Evolutionary conservation across 2,329 filamentous ascomycete genomes (phyloP), one percentile per base, ranked within the genome.

Genomic region (Alternaria sp.): DNA sequence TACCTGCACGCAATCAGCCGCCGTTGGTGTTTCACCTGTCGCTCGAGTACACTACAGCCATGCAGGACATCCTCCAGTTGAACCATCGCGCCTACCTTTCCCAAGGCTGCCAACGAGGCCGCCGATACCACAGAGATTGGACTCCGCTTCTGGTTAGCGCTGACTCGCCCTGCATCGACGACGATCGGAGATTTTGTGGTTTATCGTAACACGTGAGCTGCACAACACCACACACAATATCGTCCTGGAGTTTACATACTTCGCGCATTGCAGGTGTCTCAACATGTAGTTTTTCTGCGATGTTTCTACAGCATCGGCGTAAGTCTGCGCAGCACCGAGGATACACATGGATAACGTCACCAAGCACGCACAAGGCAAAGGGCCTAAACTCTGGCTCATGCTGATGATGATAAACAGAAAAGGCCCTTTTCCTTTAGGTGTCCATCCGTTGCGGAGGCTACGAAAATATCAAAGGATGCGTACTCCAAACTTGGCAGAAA

Each of bases 21-120:
- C 17, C 49, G 28, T 68, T 65, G 64, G 36, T 57, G 68, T 72
- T 72, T 72, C 67, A 69, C 3, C 23, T 61, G 36, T 61, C 43
- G 17, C 57, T 55, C 21, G 52, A 44, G 30, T 40, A 25, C 49
- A 25, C 36, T 19, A 40, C 30, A 36, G 30, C 9, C 30, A 28
- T 25, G 43, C 47, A 25, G 26, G 49, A 36, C 13, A 50, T 40
- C 17, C 12, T 46, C 10, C 12, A 23, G 21, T 23, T 32, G 5
- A 23, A 11, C 12, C 3, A 11, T 21, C 17, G 25, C 26, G 25
- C 17, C 19, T 23, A 36, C n/a, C 52, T 11, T 12, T n/a, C 25
- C 23, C 19, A 15, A 10, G 7, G 45, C 23, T 61, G 52, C 28
- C 30, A 17, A 32, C 28, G 28, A 51, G 28, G 28, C 19, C 49